Evolutionary conservation across 768 basidiomycete species (phyloP).

Genomic region (Mycena pura): DNA sequence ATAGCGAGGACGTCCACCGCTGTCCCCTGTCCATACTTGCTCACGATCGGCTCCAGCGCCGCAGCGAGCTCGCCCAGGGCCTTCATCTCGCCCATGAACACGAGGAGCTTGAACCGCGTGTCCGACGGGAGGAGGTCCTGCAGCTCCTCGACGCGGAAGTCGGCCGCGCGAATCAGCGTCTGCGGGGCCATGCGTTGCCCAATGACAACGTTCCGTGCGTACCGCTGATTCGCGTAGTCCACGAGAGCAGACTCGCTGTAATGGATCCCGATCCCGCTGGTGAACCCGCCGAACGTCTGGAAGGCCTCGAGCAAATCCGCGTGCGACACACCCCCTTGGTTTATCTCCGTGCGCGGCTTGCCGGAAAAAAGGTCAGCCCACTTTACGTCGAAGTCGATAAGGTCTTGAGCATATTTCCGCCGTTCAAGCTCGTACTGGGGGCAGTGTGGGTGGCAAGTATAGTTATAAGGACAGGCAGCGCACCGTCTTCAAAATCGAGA

Average conservation of each 20-base stretch:
- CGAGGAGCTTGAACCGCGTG: conserved; percentile 59
- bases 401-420: conserved; percentile 70
- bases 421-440: conserved; percentile 74
- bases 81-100: conserved; percentile 56
- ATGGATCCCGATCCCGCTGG: conserved; percentile 60
- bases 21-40: conserved; percentile 38
- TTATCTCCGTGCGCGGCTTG: conserved; percentile 59
- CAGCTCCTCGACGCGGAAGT: conserved; percentile 56
- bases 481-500: conserved; percentile 58
- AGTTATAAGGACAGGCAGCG: conserved; percentile 15
- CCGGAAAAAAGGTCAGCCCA: conserved; percentile 73
- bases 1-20: conserved; percentile 54
- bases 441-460: not conserved
- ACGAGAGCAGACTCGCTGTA: conserved; percentile 58
- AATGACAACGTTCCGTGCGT: conserved; percentile 49
- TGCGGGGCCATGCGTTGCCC: conserved; percentile 63
- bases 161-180: conserved; percentile 55
- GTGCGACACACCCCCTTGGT: conserved; percentile 58
- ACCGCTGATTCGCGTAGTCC: conserved; percentile 40
- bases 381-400: conserved; percentile 74
- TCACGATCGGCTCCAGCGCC: conserved; percentile 40
- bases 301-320: conserved; percentile 60
- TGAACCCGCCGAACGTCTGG: conserved; percentile 60
- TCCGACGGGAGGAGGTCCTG: conserved; percentile 61
- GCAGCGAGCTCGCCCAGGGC: conserved; percentile 38